Conservation (phyloP, 805 yeast species). For the Myxozyma sirexii region DNA sequence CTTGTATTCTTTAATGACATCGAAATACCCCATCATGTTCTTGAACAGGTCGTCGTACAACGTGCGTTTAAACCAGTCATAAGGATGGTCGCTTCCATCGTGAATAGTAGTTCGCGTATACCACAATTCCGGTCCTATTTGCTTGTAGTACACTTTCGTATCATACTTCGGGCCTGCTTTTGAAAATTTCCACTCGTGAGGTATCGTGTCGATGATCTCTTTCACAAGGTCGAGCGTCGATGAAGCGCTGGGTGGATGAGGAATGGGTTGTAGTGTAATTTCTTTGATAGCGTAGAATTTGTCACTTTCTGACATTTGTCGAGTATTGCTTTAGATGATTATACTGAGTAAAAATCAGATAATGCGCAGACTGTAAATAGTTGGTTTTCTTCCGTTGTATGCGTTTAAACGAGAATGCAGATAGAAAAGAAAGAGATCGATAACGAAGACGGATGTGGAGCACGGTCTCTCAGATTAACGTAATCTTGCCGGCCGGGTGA, state of each 20-base stretch:
- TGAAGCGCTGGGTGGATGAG: constrained; percentile 18
- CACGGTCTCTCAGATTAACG: too few relatives aligned
- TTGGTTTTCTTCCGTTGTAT: too few relatives aligned
- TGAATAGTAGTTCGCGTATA: constrained; percentile 16
- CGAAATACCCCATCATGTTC: constrained; percentile 28
- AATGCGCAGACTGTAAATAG: too few relatives aligned
- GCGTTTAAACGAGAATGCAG: too few relatives aligned
- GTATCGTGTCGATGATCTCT: constrained; percentile 14
- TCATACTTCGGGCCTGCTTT: constrained; percentile 1
- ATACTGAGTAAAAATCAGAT: too few relatives aligned
- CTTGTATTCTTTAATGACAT: constrained; percentile 13
- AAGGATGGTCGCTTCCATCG: constrained; percentile 14
- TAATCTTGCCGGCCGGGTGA: too few relatives aligned
- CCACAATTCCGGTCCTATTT: constrained; percentile 17
- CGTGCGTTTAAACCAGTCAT: constrained; percentile 26
- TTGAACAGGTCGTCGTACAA: constrained; percentile 24
- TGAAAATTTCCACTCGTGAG: constrained; percentile 14
- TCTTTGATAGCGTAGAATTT: constrained; percentile 2
- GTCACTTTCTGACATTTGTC: neutral
- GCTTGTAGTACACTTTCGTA: constrained; percentile 14
- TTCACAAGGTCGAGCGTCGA: constrained; percentile 13
- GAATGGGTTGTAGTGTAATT: constrained; percentile 16
- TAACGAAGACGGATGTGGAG: too few relatives aligned
- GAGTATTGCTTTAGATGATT: too few relatives aligned
- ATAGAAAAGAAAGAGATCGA: too few relatives aligned